A percentile compares a stretch with the other conserved stretches of the same genome.
phyloP scores from a whole-genome alignment of 2,329 filamentous ascomycete species.

The Chalaropsis ovoidea region DNA sequence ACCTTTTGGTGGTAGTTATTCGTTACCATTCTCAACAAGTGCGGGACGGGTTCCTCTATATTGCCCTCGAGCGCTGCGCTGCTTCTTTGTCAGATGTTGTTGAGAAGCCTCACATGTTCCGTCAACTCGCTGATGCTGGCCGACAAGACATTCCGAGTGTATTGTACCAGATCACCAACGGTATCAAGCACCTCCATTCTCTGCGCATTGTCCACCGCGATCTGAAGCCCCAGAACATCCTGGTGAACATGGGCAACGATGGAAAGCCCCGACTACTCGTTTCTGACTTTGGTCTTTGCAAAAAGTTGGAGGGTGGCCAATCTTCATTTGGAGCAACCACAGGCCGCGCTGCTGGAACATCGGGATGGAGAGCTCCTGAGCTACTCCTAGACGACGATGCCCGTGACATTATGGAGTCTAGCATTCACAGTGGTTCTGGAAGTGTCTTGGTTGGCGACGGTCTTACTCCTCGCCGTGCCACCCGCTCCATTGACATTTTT shows the following conservation, averaged over 20 bases:
- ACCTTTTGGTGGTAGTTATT: constrained; percentile 53
- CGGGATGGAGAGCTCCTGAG: constrained; percentile 93
- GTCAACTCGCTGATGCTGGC: constrained; percentile 59
- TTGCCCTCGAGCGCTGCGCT: constrained; percentile 86
- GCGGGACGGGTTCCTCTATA: constrained; percentile 85
- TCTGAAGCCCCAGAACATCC: constrained; percentile 93
- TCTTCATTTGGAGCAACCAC: constrained; percentile 93
- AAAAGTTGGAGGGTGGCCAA: constrained; percentile 88
- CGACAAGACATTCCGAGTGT: constrained; percentile 68
- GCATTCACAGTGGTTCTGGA: constrained; percentile 44
- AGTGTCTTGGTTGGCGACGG: constrained; percentile 44
- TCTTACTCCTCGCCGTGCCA: constrained; percentile 56
- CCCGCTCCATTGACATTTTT: constrained; percentile 94
- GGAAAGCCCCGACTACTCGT: constrained; percentile 76
- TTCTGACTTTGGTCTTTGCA: constrained; percentile 94
- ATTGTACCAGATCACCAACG: constrained; percentile 79
- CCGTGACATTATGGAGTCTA: constrained; percentile 30
- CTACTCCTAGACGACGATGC: constrained; percentile 71
- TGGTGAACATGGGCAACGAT: constrained; percentile 65
- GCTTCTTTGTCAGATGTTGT: constrained; percentile 88
- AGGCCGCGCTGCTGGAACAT: constrained; percentile 83
- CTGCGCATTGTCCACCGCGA: constrained; percentile 94
- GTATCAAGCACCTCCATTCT: constrained; percentile 78
- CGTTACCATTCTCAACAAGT: constrained; percentile 90
- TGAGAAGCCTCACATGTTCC: constrained; percentile 59